phyloP scores from a whole-genome alignment of 176 grass and related monocot genomes.

The Chloris gayana region DNA sequence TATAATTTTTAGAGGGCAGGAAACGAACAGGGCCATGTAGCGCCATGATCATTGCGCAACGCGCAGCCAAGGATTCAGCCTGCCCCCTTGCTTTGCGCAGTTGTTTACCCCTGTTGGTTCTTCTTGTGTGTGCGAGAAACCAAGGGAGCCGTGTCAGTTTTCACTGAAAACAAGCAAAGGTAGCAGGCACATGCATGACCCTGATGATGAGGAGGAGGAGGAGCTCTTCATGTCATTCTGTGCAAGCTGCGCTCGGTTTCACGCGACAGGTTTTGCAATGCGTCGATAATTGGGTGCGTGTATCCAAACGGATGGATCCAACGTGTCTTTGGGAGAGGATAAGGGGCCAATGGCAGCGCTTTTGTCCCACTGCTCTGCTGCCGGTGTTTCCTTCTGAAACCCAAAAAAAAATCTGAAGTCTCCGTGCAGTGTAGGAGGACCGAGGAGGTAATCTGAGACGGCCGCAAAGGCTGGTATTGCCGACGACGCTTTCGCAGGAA shows the following conservation, averaged over 20 bases:
- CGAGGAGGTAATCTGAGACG: slow-evolving; percentile 26
- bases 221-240: slow-evolving; percentile 23
- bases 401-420: slow-evolving; percentile 7
- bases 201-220: neutral
- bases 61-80: too few species aligned
- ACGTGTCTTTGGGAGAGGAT: slow-evolving; percentile 21
- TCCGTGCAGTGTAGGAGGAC: slow-evolving; percentile 31
- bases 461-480: slow-evolving; percentile 42
- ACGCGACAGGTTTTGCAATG: neutral
- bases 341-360: slow-evolving; percentile 19
- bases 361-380: slow-evolving; percentile 34
- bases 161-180: slow-evolving; percentile 73
- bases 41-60: slow-evolving; percentile 41
- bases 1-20: too few species aligned
- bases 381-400: neutral
- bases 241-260: neutral
- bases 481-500: slow-evolving; percentile 47
- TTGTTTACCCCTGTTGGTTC: neutral
- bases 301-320: slow-evolving; percentile 33
- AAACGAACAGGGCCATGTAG: neutral
- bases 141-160: slow-evolving; percentile 39
- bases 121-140: neutral
- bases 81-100: neutral
- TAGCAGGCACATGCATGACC: neutral
- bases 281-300: slow-evolving; percentile 6